Base-by-base conservation (phyloP, 2,329 filamentous ascomycete species). In the Ophiostoma angusticollis region DNA sequence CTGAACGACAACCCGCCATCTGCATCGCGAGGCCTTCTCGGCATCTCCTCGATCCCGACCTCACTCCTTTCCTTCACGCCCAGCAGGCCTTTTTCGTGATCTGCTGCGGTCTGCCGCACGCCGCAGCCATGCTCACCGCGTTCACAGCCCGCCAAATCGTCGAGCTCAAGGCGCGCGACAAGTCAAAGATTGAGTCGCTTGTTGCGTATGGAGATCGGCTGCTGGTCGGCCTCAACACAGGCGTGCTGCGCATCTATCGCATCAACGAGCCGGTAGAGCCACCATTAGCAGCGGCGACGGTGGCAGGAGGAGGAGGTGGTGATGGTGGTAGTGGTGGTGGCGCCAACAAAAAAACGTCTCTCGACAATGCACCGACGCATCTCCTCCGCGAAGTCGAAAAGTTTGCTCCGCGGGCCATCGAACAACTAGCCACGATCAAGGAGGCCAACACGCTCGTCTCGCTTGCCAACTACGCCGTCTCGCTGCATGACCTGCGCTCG, bases 101-200 rank as follows among this genome's bases (percentile, higher is more conserved):
- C 29, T 23, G 17, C 34, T 19, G 18, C 29, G 23, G n/a, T 13
- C 25, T 24, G 22, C 38, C 21, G 38, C 13, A 19, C 5, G 59
- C 53, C 49, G 49, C 54, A 59, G 68, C 67, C 61, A 95, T 95
- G 91, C 80, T 98, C 63, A 93, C 89, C 63, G 91, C 91, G 57
- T 98, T 98, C 65, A 93, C 83, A 52, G 87, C 91, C 66, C 83
- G 84, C 56, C 84, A 87, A 48, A 89, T 98, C 59, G 83, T 96
- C 70, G 91, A 98, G 82, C 81, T 98, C 54, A 87, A 83, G 65
- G 78, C 79, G 61, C 80, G 84, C 61, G 89, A 96, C 74, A 95
- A 93, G 68, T 93, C 84, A 49, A 91, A 82, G 68, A 94, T 98
- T 62, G 91, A 98, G 64, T 91, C 84, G 35, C 84, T 98, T 49